phyloP scores from a whole-genome alignment of 371 early-diverging fungal genomes.

The Mucor plumbeus region DNA sequence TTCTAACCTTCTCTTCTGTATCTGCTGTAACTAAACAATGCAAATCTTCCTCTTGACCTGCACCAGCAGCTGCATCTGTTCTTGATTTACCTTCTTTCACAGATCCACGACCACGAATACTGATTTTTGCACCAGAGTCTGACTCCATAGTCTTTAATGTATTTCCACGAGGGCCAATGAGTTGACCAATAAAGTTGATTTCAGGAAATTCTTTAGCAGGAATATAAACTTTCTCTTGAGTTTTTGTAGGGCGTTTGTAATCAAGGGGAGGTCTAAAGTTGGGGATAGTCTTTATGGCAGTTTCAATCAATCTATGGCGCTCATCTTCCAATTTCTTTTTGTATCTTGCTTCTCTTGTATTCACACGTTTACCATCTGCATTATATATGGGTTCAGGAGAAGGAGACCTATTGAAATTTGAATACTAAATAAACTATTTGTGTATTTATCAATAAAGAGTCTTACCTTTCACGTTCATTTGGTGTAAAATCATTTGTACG shows the following conservation, averaged over 20 bases:
- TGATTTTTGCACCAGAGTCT: constrained; percentile 93
- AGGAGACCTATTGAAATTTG: constrained; percentile 69
- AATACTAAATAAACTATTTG: background rate
- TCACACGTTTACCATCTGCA: constrained; percentile 91
- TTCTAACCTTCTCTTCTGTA: constrained; percentile 85
- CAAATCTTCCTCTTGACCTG: constrained; percentile 92
- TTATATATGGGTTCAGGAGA: constrained; percentile 94
- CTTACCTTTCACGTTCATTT: constrained; percentile 68
- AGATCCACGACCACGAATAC: constrained; percentile 95
- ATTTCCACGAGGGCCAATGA: constrained; percentile 97
- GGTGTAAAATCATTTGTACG: constrained; percentile 85
- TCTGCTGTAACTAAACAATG: constrained; percentile 94
- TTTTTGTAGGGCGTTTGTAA: constrained; percentile 84
- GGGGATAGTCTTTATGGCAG: constrained; percentile 77
- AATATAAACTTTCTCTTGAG: constrained; percentile 92
- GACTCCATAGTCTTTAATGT: constrained; percentile 94
- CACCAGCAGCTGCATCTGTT: constrained; percentile 66
- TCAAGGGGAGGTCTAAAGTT: constrained; percentile 90
- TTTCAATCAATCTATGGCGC: constrained; percentile 86
- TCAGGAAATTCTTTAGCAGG: constrained; percentile 95
- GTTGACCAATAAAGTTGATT: constrained; percentile 96
- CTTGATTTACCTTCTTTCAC: constrained; percentile 94
- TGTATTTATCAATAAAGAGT: background rate
- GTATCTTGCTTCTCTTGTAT: constrained; percentile 93
- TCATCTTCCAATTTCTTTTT: constrained; percentile 93